Evolutionary conservation across 768 basidiomycete genomes (phyloP), one percentile per base, ranked within the genome.

Genomic region (Collybia mongolica): DNA sequence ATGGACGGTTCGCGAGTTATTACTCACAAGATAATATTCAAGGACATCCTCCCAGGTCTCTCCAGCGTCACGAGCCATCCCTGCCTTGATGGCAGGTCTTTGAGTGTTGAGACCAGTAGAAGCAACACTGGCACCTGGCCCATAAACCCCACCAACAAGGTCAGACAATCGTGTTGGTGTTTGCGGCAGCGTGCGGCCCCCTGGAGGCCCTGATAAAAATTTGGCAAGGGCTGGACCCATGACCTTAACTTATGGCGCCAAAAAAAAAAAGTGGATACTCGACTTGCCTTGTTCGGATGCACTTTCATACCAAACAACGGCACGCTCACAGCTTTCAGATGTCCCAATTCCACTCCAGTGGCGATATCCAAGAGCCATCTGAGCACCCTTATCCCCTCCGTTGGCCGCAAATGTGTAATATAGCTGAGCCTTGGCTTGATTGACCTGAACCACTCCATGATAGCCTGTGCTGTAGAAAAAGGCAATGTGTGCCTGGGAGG

Each of bases 331-430:
- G 58, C 86, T 84, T 65, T 98, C 93, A 46, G 83, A 72, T 0
- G 93, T 87, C 9, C 95, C 91, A 50, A 99, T 97, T 1, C 97
- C 97, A 35, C 90, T 86, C 95, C 94, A 98, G 61, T 95, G 86
- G 22, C 94, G 82, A 67, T 96, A 98, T 0, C 86, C 97, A 26
- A 98, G 74, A 1, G 93, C 84, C 91, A 96, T 94, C 64, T 94
- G 86, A 0, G 96, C 90, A 5, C 89, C 88, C 58, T 85, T 84
- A 68, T 94, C 81, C 0, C 88, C 91, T 1, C 88, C 87, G 44
- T 94, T 84, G 1, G 93, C 94, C 3, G 95, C 86, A 60, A 98
- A 98, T 0, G 95, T 97, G 65, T 94, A 93, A 60, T 96, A 90
- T 0, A 98, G 75, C 54, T 96, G 84, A 0, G 95, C 93, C 67